Evolutionary conservation across 306 rosid genomes (phyloP), one percentile per base, ranked within the genome.

Genomic region (Pyrus communis): DNA sequence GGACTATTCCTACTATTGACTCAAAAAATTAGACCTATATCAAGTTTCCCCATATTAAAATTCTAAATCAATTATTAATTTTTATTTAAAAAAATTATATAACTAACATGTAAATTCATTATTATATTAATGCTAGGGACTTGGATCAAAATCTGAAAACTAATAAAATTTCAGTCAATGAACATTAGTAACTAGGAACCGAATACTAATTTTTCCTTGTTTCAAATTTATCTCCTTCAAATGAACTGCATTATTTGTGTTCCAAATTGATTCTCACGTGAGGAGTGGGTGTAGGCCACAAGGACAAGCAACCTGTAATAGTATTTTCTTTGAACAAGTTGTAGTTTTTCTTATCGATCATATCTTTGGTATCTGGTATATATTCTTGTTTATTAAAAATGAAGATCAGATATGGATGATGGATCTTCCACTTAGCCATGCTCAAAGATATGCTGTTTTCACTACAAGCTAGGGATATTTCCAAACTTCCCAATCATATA

Each of bases 291-390:
- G 59, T 23, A 75, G 79, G 54, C 46, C 52, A 64, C 5, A 12
- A 14, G 18, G 4, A 23, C 62, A 64, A 59, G 57, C 25, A 9
- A 30, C 33, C 17, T 21, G 55, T 51, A 7, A 51, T 51, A 51
- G 9, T 5, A 64, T 51, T 18, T 66, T 42, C 21, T 15, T 42
- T 15, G 19, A 14, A 59, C 78, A 42, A 71, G 33, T 81, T 81
- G 81, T 17, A 17, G 31, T 19, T 77, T 58, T 58, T 58, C 25
- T n/a, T 21, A 58, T 58, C 28, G 9, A 58, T 58, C 71, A 14
- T 82, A 82, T 82, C 82, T 38, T 67, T 15, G 71, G 66, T 51
- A 57, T 75, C 62, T 12, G 23, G 59, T 54, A 62, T 52, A 52
- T 28, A 70, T n/a, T 59, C 46, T 15, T 46, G 12, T 63, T 23